A percentile compares a stretch with the other conserved stretches of the same genome.
These are phyloP conservation scores for Myxozyma geophila DNA, from an alignment of 805 yeast species.

Conservation along the genomic window DNA sequence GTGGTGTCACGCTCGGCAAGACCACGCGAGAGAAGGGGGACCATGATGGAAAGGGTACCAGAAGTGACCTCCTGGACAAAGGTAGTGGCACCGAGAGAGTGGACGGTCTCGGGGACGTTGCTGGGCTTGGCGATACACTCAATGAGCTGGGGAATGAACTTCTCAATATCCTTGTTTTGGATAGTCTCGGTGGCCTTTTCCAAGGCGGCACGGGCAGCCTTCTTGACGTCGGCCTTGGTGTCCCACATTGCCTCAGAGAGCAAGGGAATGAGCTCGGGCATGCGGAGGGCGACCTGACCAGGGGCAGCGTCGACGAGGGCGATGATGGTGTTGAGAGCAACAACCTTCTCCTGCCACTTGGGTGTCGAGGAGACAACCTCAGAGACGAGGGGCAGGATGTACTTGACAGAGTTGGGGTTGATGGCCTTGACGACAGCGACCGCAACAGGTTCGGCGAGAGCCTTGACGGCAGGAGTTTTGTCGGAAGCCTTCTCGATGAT, in stretches of 20 bases:
- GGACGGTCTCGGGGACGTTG: slow-evolving; percentile 98
- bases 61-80: slow-evolving; percentile 99
- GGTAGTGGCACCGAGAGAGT: slow-evolving; percentile 98
- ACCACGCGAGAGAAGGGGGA: slow-evolving; percentile 98
- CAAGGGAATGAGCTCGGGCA: slow-evolving; percentile 99
- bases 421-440: slow-evolving; percentile 75
- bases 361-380: slow-evolving; percentile 64
- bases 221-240: slow-evolving; percentile 97
- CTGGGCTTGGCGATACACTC: slow-evolving; percentile 96
- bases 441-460: slow-evolving; percentile 75
- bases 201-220: slow-evolving; percentile 94
- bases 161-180: slow-evolving; percentile 99
- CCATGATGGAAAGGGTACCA: slow-evolving; percentile 99
- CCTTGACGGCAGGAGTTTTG: slow-evolving; percentile 77
- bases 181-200: slow-evolving; percentile 96
- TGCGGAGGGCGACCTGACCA: slow-evolving; percentile 94
- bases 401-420: slow-evolving; percentile 93
- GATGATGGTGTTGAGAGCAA: slow-evolving; percentile 82
- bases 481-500: slow-evolving; percentile 86
- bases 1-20: slow-evolving; percentile 99
- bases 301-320: slow-evolving; percentile 92
- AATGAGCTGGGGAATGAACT: slow-evolving; percentile 97
- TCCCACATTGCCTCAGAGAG: slow-evolving; percentile 99
- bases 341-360: slow-evolving; percentile 98
- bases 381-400: slow-evolving; percentile 79